Evolutionary conservation across 257 asterid genomes (phyloP).

Genomic region (Solanum medicagineum): DNA sequence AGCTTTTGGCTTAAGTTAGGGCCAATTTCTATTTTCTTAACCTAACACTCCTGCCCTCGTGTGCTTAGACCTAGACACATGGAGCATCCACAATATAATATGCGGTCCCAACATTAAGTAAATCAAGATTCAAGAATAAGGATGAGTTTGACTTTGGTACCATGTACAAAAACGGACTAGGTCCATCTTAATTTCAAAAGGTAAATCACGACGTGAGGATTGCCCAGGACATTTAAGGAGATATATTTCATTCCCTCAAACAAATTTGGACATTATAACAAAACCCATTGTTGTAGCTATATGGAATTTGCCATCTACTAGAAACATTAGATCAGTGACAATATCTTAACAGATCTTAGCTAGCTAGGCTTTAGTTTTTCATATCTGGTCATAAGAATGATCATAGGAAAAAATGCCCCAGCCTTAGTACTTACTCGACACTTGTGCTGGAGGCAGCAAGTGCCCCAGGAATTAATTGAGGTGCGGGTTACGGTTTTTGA

Average conservation of each 20-base stretch:
- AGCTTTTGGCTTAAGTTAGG: not conserved
- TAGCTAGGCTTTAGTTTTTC: not conserved
- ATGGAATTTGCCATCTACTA: not conserved
- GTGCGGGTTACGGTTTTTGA: not conserved
- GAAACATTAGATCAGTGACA: not conserved
- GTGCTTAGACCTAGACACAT: not conserved
- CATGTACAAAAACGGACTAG: not conserved
- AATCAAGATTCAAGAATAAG: not conserved
- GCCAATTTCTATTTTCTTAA: not conserved
- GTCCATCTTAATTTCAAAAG: not conserved
- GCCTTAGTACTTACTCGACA: not conserved
- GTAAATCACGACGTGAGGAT: not conserved
- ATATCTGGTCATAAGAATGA: not conserved
- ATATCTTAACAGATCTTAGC: not conserved
- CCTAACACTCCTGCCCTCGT: not conserved
- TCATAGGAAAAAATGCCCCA: not conserved
- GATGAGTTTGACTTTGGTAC: not conserved
- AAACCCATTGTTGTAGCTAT: not conserved
- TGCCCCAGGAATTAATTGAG: not conserved
- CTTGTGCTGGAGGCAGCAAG: not conserved
- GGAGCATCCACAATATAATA: not conserved
- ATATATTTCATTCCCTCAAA: not conserved
- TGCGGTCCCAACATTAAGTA: not conserved
- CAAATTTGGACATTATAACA: not conserved
- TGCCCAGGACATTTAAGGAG: not conserved